These are phyloP conservation scores for Arthroderma sp. DNA, from an alignment of 2,329 filamentous ascomycete genomes.

Conservation along the genomic window DNA sequence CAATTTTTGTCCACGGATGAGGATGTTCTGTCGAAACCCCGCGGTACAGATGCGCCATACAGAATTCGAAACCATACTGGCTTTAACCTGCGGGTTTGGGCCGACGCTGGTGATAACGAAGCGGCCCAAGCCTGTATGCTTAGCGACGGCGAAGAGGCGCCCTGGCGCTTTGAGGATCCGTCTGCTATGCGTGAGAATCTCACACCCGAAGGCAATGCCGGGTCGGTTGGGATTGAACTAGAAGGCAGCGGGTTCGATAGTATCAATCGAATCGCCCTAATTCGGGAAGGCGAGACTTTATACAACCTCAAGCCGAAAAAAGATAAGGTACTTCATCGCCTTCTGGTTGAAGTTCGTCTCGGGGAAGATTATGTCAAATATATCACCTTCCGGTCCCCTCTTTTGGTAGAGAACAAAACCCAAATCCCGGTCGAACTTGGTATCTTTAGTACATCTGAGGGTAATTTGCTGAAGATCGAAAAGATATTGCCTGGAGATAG, in stretches of 20 bases:
- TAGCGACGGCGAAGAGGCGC: slow-evolving; percentile 75
- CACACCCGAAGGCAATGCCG: slow-evolving; percentile 66
- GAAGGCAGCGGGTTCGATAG: slow-evolving; percentile 91
- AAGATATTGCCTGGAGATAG: slow-evolving; percentile 89
- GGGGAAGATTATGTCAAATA: slow-evolving; percentile 97
- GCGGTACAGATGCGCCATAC: slow-evolving; percentile 84
- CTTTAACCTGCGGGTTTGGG: slow-evolving; percentile 75
- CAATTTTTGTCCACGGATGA: slow-evolving; percentile 79
- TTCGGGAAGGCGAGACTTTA: slow-evolving; percentile 83
- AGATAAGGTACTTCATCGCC: slow-evolving; percentile 70
- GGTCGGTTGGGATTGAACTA: slow-evolving; percentile 67
- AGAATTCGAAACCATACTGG: slow-evolving; percentile 91
- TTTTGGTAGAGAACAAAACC: slow-evolving; percentile 89
- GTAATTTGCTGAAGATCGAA: slow-evolving; percentile 89
- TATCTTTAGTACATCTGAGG: slow-evolving; percentile 74
- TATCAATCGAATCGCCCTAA: slow-evolving; percentile 75
- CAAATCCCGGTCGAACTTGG: slow-evolving; percentile 92
- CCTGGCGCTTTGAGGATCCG: slow-evolving; percentile 95
- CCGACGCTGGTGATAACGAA: slow-evolving; percentile 58
- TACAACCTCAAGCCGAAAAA: slow-evolving; percentile 82
- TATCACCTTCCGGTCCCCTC: slow-evolving; percentile 83
- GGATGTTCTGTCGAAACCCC: slow-evolving; percentile 84
- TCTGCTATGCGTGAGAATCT: slow-evolving; percentile 92
- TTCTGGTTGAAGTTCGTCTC: slow-evolving; percentile 82
- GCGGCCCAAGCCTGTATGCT: slow-evolving; percentile 58